These are phyloP conservation scores for Colletotrichum orbiculare DNA, from an alignment of 2,329 filamentous ascomycete species.

Conservation along the genomic window DNA sequence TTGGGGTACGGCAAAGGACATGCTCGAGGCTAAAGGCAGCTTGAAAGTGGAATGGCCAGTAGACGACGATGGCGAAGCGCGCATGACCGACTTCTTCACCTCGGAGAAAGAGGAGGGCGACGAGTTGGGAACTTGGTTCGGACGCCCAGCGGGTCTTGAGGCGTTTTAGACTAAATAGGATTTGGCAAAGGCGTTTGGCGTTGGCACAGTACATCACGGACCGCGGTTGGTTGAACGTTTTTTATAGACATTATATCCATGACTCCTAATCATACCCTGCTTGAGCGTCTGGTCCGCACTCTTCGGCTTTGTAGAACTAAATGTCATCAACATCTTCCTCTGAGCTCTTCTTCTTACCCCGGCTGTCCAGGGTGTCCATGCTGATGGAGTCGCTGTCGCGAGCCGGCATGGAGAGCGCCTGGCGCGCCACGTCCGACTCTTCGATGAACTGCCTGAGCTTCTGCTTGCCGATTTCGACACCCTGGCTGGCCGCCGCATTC, in stretches of 20 bases:
- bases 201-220: constrained; percentile 5
- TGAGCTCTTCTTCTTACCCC: constrained; percentile 62
- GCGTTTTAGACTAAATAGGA: constrained; percentile 66
- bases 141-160: constrained; percentile 74
- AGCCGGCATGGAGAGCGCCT: constrained; percentile 81
- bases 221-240: constrained; percentile 15
- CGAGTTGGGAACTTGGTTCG: constrained; percentile 87
- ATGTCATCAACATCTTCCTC: constrained; percentile 70
- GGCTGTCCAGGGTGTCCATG: constrained; percentile 70
- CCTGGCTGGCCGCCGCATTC: constrained; percentile 88
- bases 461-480: constrained; percentile 90
- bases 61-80: constrained; percentile 75
- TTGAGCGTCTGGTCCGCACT: constrained; percentile 27
- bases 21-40: constrained; percentile 81
- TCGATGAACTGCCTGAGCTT: constrained; percentile 90
- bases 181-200: not conserved
- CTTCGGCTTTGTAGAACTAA: constrained; percentile 43
- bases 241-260: constrained; percentile 36
- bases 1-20: constrained; percentile 94
- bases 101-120: constrained; percentile 59
- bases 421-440: constrained; percentile 83
- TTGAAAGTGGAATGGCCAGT: constrained; percentile 86
- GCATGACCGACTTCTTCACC: constrained; percentile 81
- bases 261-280: constrained; percentile 27
- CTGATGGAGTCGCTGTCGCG: constrained; percentile 61